A percentile compares a stretch with the other conserved stretches of the same genome.
phyloP scores from a whole-genome alignment of 1,284 basidiomycete species.

The Naganishia sp. region DNA sequence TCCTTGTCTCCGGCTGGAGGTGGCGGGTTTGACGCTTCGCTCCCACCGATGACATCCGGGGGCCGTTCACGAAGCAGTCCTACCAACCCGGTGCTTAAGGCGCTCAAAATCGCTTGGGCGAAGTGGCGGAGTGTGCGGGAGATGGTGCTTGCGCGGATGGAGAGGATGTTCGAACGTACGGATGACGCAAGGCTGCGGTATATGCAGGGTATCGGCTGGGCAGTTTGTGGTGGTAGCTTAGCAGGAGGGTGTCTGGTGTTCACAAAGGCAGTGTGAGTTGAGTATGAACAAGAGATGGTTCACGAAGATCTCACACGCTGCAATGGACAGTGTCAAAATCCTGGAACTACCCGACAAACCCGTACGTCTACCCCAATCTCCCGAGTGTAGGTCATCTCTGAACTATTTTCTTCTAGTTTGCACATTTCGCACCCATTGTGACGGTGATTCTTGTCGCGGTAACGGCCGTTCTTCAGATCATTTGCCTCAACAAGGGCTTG shows the following conservation, averaged over 20 bases:
- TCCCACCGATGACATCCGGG: conserved; percentile 39
- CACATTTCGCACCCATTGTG: conserved; percentile 74
- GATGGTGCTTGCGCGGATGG: conserved; percentile 65
- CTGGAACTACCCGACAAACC: conserved; percentile 47
- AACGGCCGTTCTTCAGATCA: conserved; percentile 84
- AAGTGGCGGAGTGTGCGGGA: conserved; percentile 59
- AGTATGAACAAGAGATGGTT: background rate
- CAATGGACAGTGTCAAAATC: conserved; percentile 38
- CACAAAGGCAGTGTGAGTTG: conserved; percentile 76
- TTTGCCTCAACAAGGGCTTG: conserved; percentile 82
- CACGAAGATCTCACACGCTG: background rate
- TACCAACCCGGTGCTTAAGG: conserved; percentile 35
- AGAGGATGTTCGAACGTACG: conserved; percentile 72
- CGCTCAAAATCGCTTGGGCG: conserved; percentile 21
- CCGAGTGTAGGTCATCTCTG: background rate
- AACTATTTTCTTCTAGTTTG: conserved; percentile 57
- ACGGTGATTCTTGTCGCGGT: conserved; percentile 75
- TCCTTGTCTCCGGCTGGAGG: conserved; percentile 58
- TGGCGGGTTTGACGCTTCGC: conserved; percentile 60
- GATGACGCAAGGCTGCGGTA: conserved; percentile 80
- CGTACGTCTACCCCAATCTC: conserved; percentile 35
- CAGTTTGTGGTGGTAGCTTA: conserved; percentile 81
- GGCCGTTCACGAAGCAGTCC: conserved; percentile 20
- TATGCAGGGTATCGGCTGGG: conserved; percentile 89
- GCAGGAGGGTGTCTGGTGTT: conserved; percentile 87